Base-by-base conservation (phyloP, 495 filamentous ascomycete genomes). In the Baudoinia panamericana region DNA sequence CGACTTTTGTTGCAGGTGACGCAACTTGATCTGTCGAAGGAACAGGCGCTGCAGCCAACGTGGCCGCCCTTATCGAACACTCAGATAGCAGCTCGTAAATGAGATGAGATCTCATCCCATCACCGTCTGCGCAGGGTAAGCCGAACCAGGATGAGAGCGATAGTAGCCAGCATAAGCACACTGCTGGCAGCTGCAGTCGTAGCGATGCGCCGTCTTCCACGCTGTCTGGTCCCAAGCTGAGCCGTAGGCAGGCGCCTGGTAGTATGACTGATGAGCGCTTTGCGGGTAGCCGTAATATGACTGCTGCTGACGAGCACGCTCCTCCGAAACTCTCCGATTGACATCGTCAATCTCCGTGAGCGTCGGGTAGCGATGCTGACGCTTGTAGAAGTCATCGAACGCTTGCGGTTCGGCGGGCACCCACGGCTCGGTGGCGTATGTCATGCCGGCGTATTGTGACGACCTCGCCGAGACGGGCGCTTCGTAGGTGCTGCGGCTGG, bases 111-210 rank as follows among this genome's bases (percentile, higher is more conserved):
- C 26, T 41, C 25, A 51, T 10, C 48, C 48, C 48, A 51, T 51
- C 20, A 15, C 75, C 59, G 49, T 75, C 48, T 51, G 48, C 2
- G 48, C 36, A 13, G 36, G 27, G 30, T 50, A 84, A 31, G 64
- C 63, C 33, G 67, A 63, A 54, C 71, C 71, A 52, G 84, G 74
- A 54, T 85, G 83, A 13, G 71, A 60, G 25, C 74, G 70, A 29
- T 51, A 51, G 30, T 46, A 43, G 21, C 75, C 56, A 41, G 77
- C 71, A 45, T 72, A 76, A 8, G 64, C 60, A 58, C 82, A 88
- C 39, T 74, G 71, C 33, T 63, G 56, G 56, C 83, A 90, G 43
- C 65, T 68, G 56, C 82, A 90, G 15, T 77, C 81, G 21, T 69
- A 67, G 31, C 69, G 69, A 51, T 71, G 48, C 7, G 36, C 33